Percentiles rank a stretch among this genome's conserved stretches.
phyloP scores from a whole-genome alignment of 495 filamentous ascomycete species.

The Penicillium manginii region DNA sequence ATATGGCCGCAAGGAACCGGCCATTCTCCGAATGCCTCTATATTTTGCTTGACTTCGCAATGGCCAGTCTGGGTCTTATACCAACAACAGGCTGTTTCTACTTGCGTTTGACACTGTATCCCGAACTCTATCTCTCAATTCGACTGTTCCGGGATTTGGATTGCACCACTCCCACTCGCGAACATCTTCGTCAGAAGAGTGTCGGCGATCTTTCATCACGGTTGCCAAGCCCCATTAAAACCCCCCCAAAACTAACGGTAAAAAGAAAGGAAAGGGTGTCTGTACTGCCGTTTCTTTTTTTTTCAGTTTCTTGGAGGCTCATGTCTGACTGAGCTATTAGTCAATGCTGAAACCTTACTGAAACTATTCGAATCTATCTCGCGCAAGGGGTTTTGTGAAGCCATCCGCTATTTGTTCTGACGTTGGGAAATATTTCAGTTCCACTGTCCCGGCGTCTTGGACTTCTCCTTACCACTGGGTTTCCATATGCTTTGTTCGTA shows the following conservation, averaged over 20 bases:
- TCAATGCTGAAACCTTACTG: conserved; percentile 16
- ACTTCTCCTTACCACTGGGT: conserved; percentile 31
- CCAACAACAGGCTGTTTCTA: background rate
- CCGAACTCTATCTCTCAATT: background rate
- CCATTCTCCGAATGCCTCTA: background rate
- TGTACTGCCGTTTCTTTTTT: too few species aligned
- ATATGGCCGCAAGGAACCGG: background rate
- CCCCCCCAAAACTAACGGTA: too few species aligned
- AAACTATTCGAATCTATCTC: conserved; percentile 29
- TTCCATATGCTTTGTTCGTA: conserved; percentile 7
- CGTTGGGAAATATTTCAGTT: background rate
- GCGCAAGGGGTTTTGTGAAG: conserved; percentile 28
- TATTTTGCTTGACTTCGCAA: too few species aligned
- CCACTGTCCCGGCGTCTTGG: conserved; percentile 19
- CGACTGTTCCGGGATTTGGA: background rate
- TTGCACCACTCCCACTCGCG: too few species aligned
- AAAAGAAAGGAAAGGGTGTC: too few species aligned
- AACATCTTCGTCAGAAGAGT: too few species aligned
- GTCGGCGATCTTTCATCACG: too few species aligned
- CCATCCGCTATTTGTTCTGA: background rate
- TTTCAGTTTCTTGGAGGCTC: too few species aligned
- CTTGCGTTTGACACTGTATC: background rate
- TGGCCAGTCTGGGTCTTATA: background rate
- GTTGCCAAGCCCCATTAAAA: too few species aligned
- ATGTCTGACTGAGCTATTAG: too few species aligned